Evolutionary conservation across 164 flowering plant species (phyloP), one percentile per base, ranked within the genome.

Genomic region (Sedum album): DNA sequence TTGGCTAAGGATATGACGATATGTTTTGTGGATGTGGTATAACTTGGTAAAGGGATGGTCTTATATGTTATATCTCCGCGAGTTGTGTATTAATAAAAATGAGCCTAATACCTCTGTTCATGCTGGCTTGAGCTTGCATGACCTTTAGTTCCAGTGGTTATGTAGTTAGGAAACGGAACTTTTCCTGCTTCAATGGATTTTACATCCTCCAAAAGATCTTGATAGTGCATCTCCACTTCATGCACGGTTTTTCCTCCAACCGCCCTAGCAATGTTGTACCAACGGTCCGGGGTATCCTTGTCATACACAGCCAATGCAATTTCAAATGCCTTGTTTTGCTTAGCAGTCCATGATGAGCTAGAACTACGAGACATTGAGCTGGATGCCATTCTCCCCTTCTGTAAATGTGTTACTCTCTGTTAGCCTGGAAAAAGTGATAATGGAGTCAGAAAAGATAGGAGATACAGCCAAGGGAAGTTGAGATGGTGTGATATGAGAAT

Each of bases 221-320:
- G 69, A 36, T 78, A 78, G 25, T 51, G 75, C 67, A 55, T 72
- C 68, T 73, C 72, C 30, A 72, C 78, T 68, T 78, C 80, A 68
- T 75, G 72, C 55, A 41, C 72, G 17, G 71, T 72, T 61, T 72
- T 78, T 2, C 76, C 78, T 14, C 80, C 78, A 20, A 78, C 73
- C 2, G 66, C 53, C 61, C 49, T 73, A 44, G 80, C 80, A n/a
- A 78, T 66, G 35, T 68, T 75, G 4, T 41, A 68, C 80, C 80
- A 78, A 5, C 80, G 80, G 17, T 78, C 80, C 1, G 80, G 80
- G 2, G 73, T 73, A 13, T 75, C 81, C 48, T 72, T 55, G 31
- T 71, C 70, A 31, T 67, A 75, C 2, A 65, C 44, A 20, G 75
- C 77, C 51, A 78, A 63, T 23, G 76, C 79, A 23, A 63, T 57